Conservation (phyloP, 2,329 filamentous ascomycete genomes). For the Paecilomyces sp. region DNA sequence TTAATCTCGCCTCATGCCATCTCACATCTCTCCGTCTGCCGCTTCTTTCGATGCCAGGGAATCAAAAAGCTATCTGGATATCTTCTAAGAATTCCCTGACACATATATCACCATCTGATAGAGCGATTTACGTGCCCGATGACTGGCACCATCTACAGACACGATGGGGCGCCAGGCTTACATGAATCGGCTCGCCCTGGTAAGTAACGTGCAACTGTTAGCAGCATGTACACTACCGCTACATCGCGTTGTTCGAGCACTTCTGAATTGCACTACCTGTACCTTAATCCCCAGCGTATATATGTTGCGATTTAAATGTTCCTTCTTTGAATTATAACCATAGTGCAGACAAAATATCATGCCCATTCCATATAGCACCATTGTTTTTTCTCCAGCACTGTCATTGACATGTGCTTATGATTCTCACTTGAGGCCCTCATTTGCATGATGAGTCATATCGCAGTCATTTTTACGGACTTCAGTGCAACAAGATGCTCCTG, state of each 20-base stretch:
- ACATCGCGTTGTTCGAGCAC: background rate
- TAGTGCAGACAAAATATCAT: background rate
- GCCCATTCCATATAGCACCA: conserved; percentile 1
- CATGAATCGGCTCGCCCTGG: conserved; percentile 39
- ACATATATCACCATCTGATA: background rate
- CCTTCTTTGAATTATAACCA: background rate
- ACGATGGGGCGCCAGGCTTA: conserved; percentile 40
- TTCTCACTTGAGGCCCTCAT: background rate
- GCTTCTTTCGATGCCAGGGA: background rate
- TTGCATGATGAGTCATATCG: background rate
- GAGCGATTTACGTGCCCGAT: background rate
- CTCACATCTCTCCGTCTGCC: background rate
- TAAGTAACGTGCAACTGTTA: conserved; percentile 19
- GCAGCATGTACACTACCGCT: background rate
- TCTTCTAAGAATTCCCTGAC: background rate
- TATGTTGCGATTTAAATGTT: background rate
- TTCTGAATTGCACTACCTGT: background rate
- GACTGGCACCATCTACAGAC: background rate
- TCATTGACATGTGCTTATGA: background rate
- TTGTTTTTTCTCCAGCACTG: background rate
- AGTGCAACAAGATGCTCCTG: background rate
- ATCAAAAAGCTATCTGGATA: background rate
- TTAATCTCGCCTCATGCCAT: conserved; percentile 1
- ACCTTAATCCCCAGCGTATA: background rate
- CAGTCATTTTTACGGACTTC: background rate